Evolutionary conservation across 805 yeast species (phyloP).

Genomic region (Zygoascus flipseniorum): DNA sequence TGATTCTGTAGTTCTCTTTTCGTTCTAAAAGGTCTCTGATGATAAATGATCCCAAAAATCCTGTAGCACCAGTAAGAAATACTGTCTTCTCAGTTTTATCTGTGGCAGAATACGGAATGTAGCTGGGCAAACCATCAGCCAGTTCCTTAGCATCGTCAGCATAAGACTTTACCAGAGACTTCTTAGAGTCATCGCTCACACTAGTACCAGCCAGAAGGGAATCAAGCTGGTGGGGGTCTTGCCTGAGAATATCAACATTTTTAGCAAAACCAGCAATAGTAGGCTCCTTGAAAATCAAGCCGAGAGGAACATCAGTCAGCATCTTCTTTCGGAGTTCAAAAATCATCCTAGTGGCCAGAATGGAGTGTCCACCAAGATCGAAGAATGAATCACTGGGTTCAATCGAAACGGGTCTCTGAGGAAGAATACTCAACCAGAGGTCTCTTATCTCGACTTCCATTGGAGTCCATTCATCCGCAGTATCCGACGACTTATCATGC

Average conservation of each 20-base stretch:
- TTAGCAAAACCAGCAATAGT: constrained; percentile 71
- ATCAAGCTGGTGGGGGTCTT: constrained; percentile 1
- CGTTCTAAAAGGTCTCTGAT: constrained; percentile 67
- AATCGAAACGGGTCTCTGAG: constrained; percentile 72
- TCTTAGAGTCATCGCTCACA: constrained; percentile 25
- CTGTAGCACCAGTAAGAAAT: constrained; percentile 92
- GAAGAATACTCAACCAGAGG: constrained; percentile 78
- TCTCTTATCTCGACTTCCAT: constrained; percentile 65
- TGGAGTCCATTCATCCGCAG: constrained; percentile 42
- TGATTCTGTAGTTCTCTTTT: constrained; percentile 46
- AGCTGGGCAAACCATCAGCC: constrained; percentile 33
- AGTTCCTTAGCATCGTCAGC: constrained; percentile 63
- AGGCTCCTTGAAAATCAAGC: constrained; percentile 83
- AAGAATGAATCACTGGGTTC: constrained; percentile 83
- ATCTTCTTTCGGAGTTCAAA: constrained; percentile 77
- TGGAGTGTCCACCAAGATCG: constrained; percentile 97
- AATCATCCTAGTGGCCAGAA: constrained; percentile 93
- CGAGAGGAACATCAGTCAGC: constrained; percentile 77
- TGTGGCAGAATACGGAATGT: constrained; percentile 29
- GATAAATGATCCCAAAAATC: constrained; percentile 89
- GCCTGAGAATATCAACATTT: constrained; percentile 52
- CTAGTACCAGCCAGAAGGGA: constrained; percentile 31
- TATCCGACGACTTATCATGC: constrained; percentile 32
- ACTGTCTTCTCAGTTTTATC: constrained; percentile 40
- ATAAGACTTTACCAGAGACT: constrained; percentile 40